These are phyloP conservation scores for Kentomonas sorsogonicus DNA, from an alignment of 208 protist species.

Conservation along the genomic window DNA sequence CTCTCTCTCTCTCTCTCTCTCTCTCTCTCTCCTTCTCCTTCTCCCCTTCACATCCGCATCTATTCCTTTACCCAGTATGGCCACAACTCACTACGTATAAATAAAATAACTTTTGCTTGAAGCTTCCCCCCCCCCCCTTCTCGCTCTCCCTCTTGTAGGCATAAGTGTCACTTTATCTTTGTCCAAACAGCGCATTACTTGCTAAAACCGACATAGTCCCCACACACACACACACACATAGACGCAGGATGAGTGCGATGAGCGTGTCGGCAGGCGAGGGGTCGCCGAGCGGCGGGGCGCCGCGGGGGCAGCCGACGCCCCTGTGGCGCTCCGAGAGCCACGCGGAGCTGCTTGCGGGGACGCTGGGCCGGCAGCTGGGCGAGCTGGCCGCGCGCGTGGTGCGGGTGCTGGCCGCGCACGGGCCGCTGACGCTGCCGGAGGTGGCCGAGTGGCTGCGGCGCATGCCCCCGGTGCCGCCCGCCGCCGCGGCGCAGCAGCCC, in stretches of 20 bases:
- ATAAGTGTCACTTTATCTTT: too few species aligned
- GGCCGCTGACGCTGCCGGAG: conserved; percentile 22
- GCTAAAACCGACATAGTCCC: background rate
- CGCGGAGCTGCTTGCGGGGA: conserved; percentile 22
- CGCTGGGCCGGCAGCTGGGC: conserved; percentile 19
- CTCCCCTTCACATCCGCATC: too few species aligned
- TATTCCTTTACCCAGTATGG: too few species aligned
- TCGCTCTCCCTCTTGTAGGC: too few species aligned
- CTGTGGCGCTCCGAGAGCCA: too few species aligned
- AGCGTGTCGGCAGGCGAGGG: background rate
- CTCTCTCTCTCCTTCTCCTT: too few species aligned
- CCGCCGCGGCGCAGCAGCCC: background rate
- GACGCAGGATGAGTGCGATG: conserved; percentile 4
- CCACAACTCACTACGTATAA: too few species aligned
- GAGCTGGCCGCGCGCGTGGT: conserved; percentile 27
- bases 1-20: background rate
- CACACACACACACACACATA: background rate
- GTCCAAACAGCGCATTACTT: too few species aligned
- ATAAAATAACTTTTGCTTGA: too few species aligned
- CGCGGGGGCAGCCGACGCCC: conserved; percentile 1
- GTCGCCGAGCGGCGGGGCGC: background rate
- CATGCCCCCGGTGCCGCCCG: background rate
- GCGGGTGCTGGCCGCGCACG: conserved; percentile 13
- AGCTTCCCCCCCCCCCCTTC: too few species aligned
- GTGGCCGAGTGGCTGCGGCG: conserved; percentile 17